Percentiles rank a stretch among this genome's conserved stretches.
Evolutionary conservation across 2,329 filamentous ascomycete genomes (phyloP).

Genomic region (Apiospora malaysiana): DNA sequence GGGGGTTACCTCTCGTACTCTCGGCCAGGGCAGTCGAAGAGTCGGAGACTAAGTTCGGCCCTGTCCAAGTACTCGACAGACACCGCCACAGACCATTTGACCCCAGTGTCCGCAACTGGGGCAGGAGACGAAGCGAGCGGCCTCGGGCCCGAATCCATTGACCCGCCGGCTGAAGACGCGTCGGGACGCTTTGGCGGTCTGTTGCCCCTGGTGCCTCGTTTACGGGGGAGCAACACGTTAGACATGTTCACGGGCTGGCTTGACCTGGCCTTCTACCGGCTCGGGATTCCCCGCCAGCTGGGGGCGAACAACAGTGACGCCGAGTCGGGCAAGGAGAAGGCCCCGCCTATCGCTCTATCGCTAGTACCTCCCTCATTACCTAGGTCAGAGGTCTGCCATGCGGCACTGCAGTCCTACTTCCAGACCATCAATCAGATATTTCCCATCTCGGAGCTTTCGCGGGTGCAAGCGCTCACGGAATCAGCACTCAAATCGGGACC

Average conservation of each 20-base stretch:
- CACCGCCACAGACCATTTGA: neutral
- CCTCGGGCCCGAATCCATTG: constrained; percentile 18
- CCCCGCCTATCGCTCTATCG: neutral
- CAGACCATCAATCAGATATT: constrained; percentile 23
- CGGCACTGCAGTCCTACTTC: constrained; percentile 19
- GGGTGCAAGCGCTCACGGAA: neutral
- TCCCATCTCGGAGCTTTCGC: constrained; percentile 20
- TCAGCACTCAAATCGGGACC: constrained; percentile 1
- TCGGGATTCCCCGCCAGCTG: constrained; percentile 19
- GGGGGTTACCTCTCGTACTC: neutral
- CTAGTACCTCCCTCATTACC: constrained; percentile 19
- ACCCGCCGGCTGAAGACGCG: constrained; percentile 18
- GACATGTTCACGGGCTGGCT: constrained; percentile 25
- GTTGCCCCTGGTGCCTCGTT: constrained; percentile 21
- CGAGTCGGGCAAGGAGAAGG: neutral
- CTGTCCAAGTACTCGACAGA: constrained; percentile 16
- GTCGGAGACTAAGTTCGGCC: neutral
- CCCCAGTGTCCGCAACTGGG: neutral
- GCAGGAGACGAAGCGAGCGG: neutral
- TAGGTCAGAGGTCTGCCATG: constrained; percentile 1
- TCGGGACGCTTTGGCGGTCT: constrained; percentile 38
- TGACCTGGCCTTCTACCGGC: constrained; percentile 24
- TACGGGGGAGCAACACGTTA: constrained; percentile 18
- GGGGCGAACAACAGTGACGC: neutral
- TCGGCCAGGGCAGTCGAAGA: neutral